Conservation (phyloP, 306 rosid genomes). For the Potentilla sterilis region DNA sequence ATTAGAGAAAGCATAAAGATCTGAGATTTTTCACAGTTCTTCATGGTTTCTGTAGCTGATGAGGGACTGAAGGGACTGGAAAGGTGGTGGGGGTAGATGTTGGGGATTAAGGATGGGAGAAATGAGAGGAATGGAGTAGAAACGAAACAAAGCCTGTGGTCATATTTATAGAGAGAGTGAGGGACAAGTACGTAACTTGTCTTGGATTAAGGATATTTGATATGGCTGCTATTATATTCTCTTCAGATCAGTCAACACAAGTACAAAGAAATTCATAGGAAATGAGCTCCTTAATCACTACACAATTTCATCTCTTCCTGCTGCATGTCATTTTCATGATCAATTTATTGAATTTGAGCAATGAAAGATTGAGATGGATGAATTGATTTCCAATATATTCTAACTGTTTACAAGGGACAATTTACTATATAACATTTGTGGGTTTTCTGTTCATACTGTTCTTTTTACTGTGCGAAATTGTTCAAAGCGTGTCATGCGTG, state of each 20-base stretch:
- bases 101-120: slow-evolving; percentile 13
- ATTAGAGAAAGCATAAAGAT: slow-evolving; percentile 44
- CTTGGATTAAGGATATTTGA: background rate
- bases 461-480: too few relatives aligned
- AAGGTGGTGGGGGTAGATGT: background rate
- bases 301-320: background rate
- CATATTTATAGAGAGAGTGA: slow-evolving; percentile 35
- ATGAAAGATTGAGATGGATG: too few relatives aligned
- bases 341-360: too few relatives aligned
- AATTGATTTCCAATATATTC: too few relatives aligned
- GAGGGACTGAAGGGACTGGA: slow-evolving; percentile 6
- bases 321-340: slow-evolving; percentile 3
- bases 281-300: background rate
- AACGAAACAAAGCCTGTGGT: slow-evolving; percentile 26
- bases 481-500: too few relatives aligned
- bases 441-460: too few relatives aligned
- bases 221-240: slow-evolving; percentile 1
- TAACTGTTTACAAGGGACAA: too few relatives aligned
- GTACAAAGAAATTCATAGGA: slow-evolving; percentile 7
- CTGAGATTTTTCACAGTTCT: slow-evolving; percentile 49
- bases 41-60: slow-evolving; percentile 32
- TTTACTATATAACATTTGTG: too few relatives aligned
- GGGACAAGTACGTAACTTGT: background rate
- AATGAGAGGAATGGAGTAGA: slow-evolving; percentile 15
- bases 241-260: background rate